Evolutionary conservation across 192 early-diverging fungal genomes (phyloP).

Genomic region (Spizellomyces sp.): DNA sequence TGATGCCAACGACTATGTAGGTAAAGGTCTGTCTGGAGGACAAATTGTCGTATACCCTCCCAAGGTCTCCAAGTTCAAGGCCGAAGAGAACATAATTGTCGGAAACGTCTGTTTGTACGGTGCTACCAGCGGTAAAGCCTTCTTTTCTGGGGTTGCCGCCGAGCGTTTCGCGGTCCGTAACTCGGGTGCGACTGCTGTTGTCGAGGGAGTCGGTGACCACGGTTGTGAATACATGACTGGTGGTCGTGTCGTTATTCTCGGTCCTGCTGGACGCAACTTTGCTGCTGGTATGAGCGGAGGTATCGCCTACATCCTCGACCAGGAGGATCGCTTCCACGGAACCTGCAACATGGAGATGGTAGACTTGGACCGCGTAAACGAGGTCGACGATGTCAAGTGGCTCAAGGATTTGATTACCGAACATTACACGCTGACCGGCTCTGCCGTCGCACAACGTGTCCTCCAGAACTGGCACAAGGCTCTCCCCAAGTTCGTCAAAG

Average conservation of each 20-base stretch:
- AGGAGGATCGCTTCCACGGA: slow-evolving; percentile 59
- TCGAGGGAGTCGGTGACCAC: slow-evolving; percentile 97
- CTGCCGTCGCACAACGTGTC: slow-evolving; percentile 69
- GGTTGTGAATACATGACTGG: slow-evolving; percentile 99
- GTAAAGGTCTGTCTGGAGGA: slow-evolving; percentile 97
- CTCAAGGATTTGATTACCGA: slow-evolving; percentile 78
- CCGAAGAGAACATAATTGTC: slow-evolving; percentile 89
- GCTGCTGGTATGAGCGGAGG: slow-evolving; percentile 99
- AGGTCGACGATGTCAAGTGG: slow-evolving; percentile 73
- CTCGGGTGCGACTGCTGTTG: slow-evolving; percentile 94
- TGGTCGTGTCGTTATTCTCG: slow-evolving; percentile 88
- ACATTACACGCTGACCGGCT: slow-evolving; percentile 82
- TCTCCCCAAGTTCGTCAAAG: slow-evolving; percentile 86
- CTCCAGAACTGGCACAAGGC: slow-evolving; percentile 69
- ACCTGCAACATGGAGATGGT: slow-evolving; percentile 94
- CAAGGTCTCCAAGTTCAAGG: slow-evolving; percentile 72
- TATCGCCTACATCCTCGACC: slow-evolving; percentile 90
- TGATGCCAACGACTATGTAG: slow-evolving; percentile 99
- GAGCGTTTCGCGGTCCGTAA: slow-evolving; percentile 98
- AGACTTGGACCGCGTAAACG: slow-evolving; percentile 77
- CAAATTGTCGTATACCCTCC: slow-evolving; percentile 88
- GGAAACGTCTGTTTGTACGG: slow-evolving; percentile 99
- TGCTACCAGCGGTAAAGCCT: slow-evolving; percentile 88
- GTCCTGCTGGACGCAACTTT: slow-evolving; percentile 92
- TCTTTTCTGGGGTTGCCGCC: slow-evolving; percentile 91